phyloP scores from a whole-genome alignment of 2,329 filamentous ascomycete species.

The Fusarium piperis region DNA sequence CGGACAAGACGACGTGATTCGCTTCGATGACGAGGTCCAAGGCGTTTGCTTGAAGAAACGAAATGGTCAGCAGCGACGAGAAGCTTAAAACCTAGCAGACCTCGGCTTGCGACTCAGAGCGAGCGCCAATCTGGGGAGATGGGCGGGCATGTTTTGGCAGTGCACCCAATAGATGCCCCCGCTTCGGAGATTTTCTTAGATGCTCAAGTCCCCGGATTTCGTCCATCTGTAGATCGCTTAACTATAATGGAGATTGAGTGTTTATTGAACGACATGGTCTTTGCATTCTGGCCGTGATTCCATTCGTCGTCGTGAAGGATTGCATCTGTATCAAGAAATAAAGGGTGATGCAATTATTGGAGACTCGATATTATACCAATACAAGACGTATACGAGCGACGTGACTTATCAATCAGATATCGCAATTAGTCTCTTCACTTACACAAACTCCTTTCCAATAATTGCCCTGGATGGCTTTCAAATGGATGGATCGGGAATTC shows the following conservation, averaged over 20 bases:
- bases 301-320: not conserved
- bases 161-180: not conserved
- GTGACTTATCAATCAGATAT: not conserved
- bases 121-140: not conserved
- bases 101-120: not conserved
- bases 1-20: not conserved
- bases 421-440: not conserved
- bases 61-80: not conserved
- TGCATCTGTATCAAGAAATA: not conserved
- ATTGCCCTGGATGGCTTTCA: slow-evolving; percentile 13
- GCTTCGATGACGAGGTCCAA: not conserved
- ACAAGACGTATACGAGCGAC: not conserved
- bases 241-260: not conserved
- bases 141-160: not conserved
- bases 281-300: not conserved
- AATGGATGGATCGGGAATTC: not conserved
- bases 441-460: not conserved
- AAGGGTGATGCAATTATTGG: not conserved
- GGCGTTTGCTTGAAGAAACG: not conserved
- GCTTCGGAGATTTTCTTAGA: not conserved
- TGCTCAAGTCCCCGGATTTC: not conserved
- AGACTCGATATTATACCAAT: not conserved
- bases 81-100: not conserved
- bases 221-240: slow-evolving; percentile 2
- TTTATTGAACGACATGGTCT: not conserved